These are phyloP conservation scores for Multifurca ochricompacta DNA, from an alignment of 768 basidiomycete genomes.

Conservation along the genomic window DNA sequence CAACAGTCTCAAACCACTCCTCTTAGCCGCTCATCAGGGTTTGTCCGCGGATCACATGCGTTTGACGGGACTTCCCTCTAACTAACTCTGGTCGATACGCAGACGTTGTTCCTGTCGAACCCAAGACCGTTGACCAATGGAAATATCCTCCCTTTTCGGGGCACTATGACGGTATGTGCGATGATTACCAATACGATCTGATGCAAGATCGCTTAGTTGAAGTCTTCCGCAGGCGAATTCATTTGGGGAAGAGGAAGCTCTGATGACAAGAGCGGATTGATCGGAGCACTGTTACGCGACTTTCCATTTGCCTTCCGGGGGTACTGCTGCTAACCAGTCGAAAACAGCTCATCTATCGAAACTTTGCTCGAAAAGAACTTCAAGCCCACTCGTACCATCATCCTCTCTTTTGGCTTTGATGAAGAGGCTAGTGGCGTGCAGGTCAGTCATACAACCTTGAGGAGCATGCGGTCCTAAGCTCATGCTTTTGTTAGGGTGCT, in stretches of 20 bases:
- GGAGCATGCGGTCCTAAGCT: background rate
- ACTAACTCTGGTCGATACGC: background rate
- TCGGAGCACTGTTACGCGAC: slow-evolving; percentile 25
- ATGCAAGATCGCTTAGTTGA: background rate
- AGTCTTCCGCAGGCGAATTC: slow-evolving; percentile 19
- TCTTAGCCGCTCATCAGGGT: slow-evolving; percentile 51
- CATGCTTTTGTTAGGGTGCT: slow-evolving; percentile 35
- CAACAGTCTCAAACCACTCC: slow-evolving; percentile 42
- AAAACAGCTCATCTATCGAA: slow-evolving; percentile 36
- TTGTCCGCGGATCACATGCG: background rate
- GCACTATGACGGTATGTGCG: slow-evolving; percentile 12
- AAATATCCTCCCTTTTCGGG: slow-evolving; percentile 44
- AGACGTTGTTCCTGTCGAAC: slow-evolving; percentile 48
- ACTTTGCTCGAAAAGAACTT: slow-evolving; percentile 38
- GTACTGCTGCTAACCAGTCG: background rate
- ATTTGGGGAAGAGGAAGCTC: slow-evolving; percentile 30
- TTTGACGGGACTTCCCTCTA: no score
- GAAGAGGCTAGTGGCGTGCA: slow-evolving; percentile 36
- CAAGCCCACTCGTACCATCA: slow-evolving; percentile 36
- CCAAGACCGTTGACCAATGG: slow-evolving; percentile 39
- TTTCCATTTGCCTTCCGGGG: background rate
- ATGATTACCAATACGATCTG: slow-evolving; percentile 21
- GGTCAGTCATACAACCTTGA: slow-evolving; percentile 12
- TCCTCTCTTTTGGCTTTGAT: slow-evolving; percentile 42
- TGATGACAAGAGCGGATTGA: slow-evolving; percentile 31